Evolutionary conservation across 345 rosid genomes (phyloP).

Genomic region (Nephelium lappaceum): DNA sequence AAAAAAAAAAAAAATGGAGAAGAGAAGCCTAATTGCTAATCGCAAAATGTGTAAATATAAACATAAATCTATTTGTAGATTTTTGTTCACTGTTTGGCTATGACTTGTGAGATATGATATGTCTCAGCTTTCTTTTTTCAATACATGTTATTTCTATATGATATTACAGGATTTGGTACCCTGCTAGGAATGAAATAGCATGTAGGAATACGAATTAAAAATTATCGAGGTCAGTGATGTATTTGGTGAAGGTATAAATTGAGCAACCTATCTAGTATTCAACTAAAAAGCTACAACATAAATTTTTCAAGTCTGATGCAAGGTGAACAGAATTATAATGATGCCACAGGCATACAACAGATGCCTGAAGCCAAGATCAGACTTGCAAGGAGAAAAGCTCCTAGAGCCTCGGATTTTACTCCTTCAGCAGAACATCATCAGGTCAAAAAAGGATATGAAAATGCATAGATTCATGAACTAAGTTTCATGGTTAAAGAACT

Average conservation of each 20-base stretch:
- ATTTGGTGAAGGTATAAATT: not conserved
- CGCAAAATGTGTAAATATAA: not conserved
- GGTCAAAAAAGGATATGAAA: not conserved
- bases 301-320: constrained; percentile 3
- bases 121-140: not conserved
- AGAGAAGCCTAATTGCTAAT: not conserved
- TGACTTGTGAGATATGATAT: not conserved
- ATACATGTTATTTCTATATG: not conserved
- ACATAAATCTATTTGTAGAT: not conserved
- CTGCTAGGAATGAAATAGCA: not conserved
- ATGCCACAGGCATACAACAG: not conserved
- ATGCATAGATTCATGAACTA: not conserved
- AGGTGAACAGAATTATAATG: not conserved
- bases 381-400: not conserved
- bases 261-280: not conserved
- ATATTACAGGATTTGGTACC: not conserved
- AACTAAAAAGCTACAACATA: not conserved
- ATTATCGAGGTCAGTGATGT: not conserved
- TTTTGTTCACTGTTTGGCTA: not conserved
- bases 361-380: not conserved
- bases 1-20: not conserved
- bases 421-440: not conserved
- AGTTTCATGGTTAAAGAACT: too few species aligned
- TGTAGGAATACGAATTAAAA: not conserved
- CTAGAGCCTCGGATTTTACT: not conserved